Evolutionary conservation across 2,329 filamentous ascomycete genomes (phyloP), one percentile per base, ranked within the genome.

Genomic region (Escovopsis weberi): DNA sequence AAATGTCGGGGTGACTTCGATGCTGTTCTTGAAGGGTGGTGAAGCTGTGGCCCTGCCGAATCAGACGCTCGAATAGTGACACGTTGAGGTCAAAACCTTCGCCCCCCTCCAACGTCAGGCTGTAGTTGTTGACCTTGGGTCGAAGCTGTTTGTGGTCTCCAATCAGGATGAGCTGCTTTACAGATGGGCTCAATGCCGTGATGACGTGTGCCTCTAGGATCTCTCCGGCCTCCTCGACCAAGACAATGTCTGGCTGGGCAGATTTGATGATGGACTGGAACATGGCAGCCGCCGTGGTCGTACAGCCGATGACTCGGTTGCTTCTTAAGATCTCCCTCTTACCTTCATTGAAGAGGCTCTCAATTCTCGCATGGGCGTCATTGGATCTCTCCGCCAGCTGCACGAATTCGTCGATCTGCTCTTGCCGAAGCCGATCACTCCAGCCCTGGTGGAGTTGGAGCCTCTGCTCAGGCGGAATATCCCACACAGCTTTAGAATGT

Each of bases 191-290:
- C 43, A 85, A 51, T 0, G 81, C 72, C 0, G 80, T 72, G 1
- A 85, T 56, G 18, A 61, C 34, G 48, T 85, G 81, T 2, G 69
- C 67, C 54, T 86, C 82, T 0, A 85, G 62, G 4, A 86, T 82
- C 48, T 86, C 81, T 2, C 80, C 82, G 0, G 80, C 82, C 56
- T 86, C 82, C 54, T 86, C 82, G 0, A 84, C 72, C 0, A 87
- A 53, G 1, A 85, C 57, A 3, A 83, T 63, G 1, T 76, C 74
- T 0, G 79, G 77, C 0, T 60, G 56, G 0, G 70, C 72, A 1
- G 66, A 61, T 4, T 66, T 66, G 8, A 86, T 66, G 1, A 72
- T 62, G 0, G 68, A 58, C 0, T 66, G 59, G 40, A 81, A 71
- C 58, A 68, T 85, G 0, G 82, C 78, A 0, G 80, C 80, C 0